Base-by-base conservation (phyloP, 106 monocot genomes). In the Apostasia ramifera region DNA sequence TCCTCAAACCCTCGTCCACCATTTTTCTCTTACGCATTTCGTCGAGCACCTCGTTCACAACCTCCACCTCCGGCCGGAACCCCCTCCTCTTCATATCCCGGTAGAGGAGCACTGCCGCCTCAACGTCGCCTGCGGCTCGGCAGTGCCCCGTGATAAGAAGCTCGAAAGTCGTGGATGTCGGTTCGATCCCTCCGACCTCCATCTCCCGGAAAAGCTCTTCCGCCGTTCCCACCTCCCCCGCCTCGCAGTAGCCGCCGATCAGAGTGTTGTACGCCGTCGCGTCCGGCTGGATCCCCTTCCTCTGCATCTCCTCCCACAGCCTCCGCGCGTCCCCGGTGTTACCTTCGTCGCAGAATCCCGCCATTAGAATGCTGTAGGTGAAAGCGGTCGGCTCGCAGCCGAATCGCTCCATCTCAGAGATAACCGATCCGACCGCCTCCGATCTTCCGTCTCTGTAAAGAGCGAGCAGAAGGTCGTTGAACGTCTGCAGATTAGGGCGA, bases 301-400 rank as follows among this genome's bases (percentile, higher is more conserved):
- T 62, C 39, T 5, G 55, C 92, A 86, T 88, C 44, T 93, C 81
- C 1, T 61, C 74, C 81, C 80, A 93, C 10, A 86, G 8, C 8
- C 26, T 58, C 57, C 13, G 14, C 4, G 92, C 92, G 42, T 73
- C 78, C 4, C 71, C 74, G 2, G 84, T 6, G 67, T 55, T 63
- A 8, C 84, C 79, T 6, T 70, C 77, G 9, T 83, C 88, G 48
- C 77, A 93, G 59, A 69, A 55, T 41, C 74, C 81, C 6, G 81
- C 83, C 83, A 93, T 88, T 41, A 79, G 55, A 57, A 93, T 72
- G 46, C 66, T 77, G 70, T 77, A 93, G 0, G 86, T 86, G 69
- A 79, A 86, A 14, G 72, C 68, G 60, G 86, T 86, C 1, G 76
- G 75, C 1, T 59, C 44, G 65, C 88, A 86, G 1, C 59, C 51